These are phyloP conservation scores for Saposhnikovia divaricata DNA, from an alignment of 129 eudicot species.

Conservation along the genomic window DNA sequence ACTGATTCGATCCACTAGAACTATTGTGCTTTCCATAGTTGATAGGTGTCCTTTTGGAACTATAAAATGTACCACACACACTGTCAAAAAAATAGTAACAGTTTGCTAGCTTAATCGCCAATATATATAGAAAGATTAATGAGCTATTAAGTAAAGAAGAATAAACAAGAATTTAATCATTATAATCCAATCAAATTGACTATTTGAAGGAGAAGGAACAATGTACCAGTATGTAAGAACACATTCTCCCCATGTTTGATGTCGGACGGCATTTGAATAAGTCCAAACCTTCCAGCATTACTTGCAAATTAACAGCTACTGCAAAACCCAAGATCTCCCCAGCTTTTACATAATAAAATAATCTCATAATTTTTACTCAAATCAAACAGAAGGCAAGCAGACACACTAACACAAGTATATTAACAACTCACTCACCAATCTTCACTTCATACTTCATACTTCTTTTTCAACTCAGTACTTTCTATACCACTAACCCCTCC, in stretches of 20 bases:
- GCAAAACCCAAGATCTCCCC: slow-evolving; percentile 67
- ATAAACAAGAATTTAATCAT: slow-evolving; percentile 3
- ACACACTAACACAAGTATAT: background rate
- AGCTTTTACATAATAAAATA: slow-evolving; percentile 23
- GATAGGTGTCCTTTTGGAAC: too few relatives aligned
- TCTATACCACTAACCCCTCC: slow-evolving; percentile 18
- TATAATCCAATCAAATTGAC: slow-evolving; percentile 26
- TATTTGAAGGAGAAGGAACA: slow-evolving; percentile 20
- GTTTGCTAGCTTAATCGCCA: background rate
- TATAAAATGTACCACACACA: too few relatives aligned
- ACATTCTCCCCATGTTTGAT: slow-evolving; percentile 86
- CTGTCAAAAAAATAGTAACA: background rate
- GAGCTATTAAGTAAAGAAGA: background rate
- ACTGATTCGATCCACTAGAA: background rate
- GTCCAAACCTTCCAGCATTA: slow-evolving; percentile 47
- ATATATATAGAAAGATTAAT: background rate
- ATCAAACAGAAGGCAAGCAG: background rate
- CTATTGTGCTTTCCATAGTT: too few relatives aligned
- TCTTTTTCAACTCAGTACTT: slow-evolving; percentile 12
- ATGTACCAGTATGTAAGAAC: slow-evolving; percentile 25
- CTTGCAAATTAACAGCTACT: slow-evolving; percentile 43
- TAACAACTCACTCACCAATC: slow-evolving; percentile 25
- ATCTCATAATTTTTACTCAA: slow-evolving; percentile 10
- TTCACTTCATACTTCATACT: slow-evolving; percentile 32
- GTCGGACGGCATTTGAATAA: slow-evolving; percentile 59